phyloP scores from a whole-genome alignment of 257 asterid genomes.

The Solanum bulbocastanum region DNA sequence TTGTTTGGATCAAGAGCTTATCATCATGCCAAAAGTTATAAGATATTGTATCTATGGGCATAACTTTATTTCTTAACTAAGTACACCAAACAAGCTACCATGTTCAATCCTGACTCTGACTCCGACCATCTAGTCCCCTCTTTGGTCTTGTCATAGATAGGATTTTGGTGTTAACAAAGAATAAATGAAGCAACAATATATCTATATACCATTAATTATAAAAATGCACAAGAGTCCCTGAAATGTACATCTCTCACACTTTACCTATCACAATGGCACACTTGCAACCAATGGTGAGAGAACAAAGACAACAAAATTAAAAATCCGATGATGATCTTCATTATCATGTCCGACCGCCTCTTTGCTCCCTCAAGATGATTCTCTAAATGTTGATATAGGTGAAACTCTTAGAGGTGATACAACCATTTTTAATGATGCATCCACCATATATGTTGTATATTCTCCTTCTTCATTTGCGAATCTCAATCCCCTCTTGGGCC shows the following conservation, averaged over 20 bases:
- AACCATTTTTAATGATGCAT: conserved; percentile 55
- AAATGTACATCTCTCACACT: neutral
- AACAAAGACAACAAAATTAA: conserved; percentile 42
- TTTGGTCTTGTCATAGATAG: too few species aligned
- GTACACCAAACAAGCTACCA: too few species aligned
- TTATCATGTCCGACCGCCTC: conserved; percentile 22
- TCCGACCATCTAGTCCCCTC: too few species aligned
- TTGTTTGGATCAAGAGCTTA: too few species aligned
- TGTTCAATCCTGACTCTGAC: too few species aligned
- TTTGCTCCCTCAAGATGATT: conserved; percentile 50
- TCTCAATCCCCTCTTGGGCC: too few species aligned
- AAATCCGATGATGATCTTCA: conserved; percentile 41
- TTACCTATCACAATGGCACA: conserved; percentile 42
- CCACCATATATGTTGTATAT: neutral
- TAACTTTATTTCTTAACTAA: too few species aligned
- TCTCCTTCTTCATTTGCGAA: too few species aligned
- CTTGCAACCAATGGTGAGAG: conserved; percentile 48
- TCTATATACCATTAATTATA: neutral
- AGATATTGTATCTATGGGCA: too few species aligned
- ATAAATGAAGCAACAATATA: too few species aligned
- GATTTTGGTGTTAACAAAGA: too few species aligned
- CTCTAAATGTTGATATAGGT: conserved; percentile 51
- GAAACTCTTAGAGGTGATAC: conserved; percentile 58
- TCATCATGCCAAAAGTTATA: too few species aligned
- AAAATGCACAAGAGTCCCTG: conserved; percentile 45